Base-by-base conservation (phyloP, 2,329 filamentous ascomycete species). In the Byssothecium circinans region DNA sequence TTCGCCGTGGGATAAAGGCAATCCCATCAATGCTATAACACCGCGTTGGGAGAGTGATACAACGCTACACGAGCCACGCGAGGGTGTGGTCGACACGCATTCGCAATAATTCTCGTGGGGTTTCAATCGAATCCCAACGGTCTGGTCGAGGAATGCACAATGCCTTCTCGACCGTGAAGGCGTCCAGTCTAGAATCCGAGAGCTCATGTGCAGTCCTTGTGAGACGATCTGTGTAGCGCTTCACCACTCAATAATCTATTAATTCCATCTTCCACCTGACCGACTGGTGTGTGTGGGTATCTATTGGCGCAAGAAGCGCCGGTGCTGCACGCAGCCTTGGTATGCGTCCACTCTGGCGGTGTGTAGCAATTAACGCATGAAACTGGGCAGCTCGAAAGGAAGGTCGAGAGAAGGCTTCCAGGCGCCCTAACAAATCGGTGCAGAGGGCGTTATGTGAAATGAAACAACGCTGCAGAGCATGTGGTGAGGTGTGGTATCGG, bases 261-360 rank as follows among this genome's bases (percentile, higher is more conserved):
- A n/a, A 14, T 14, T n/a, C 14, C 7, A 32, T 4, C 7, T 32
- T 38, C 15, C 17, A 29, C 22, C 27, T 41, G 37, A 38, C 32
- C 37, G 47, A 42, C 47, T 37, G 47, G 37, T 49, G 47, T 45
- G 32, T 36, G 47, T 49, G 42, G 41, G 27, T 37, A n/a, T n/a
- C n/a, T n/a, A 36, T 23, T 18, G 17, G 14, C 8, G 19, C 27
- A 4, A 44, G 30, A 34, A 22, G 33, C 30, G 23, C 32, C 37
- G 23, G 42, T n/a, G 17, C 27, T 4, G 12, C 18, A 22, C 22
- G 8, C 18, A n/a, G 17, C 19, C 4, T n/a, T 12, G 11, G 17
- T 15, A 6, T 22, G n/a, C 15, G 37, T n/a, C 15, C 20, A 8
- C 18, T n/a, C 11, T 38, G 10, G 20, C 35, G 35, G 17, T 14